Evolutionary conservation across 306 rosid genomes (phyloP).

Genomic region (Vicia sativa): DNA sequence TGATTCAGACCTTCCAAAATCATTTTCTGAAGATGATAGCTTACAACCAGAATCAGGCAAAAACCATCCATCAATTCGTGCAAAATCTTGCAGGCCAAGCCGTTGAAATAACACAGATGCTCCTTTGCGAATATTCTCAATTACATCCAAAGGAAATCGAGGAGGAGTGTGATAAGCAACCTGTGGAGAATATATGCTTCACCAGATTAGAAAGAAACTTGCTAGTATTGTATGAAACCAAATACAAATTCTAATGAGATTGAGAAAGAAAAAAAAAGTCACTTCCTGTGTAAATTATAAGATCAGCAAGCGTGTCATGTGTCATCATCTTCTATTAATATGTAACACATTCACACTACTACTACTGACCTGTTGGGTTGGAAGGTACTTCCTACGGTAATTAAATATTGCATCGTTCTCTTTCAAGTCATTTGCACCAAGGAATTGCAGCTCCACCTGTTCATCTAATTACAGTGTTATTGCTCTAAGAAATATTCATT

Average conservation of each 20-base stretch:
- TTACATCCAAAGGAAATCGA: constrained; percentile 76
- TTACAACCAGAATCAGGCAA: constrained; percentile 61
- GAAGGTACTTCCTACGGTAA: constrained; percentile 93
- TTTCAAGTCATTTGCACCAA: constrained; percentile 58
- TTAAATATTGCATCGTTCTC: constrained; percentile 97
- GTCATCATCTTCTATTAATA: constrained; percentile 5
- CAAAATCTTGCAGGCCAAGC: constrained; percentile 81
- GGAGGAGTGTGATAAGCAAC: constrained; percentile 98
- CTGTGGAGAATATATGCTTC: constrained; percentile 49
- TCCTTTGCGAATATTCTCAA: constrained; percentile 77
- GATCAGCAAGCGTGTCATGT: background rate
- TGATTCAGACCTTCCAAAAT: constrained; percentile 67
- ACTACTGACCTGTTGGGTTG: constrained; percentile 85
- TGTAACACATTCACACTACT: constrained; percentile 12
- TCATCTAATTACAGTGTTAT: constrained; percentile 37
- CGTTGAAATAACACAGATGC: constrained; percentile 72
- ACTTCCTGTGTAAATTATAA: constrained; percentile 5
- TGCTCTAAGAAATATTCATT: constrained; percentile 25
- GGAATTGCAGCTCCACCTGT: constrained; percentile 86
- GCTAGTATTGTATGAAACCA: constrained; percentile 2
- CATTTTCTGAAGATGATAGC: constrained; percentile 50
- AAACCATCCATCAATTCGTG: constrained; percentile 97
- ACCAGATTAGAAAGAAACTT: constrained; percentile 37
- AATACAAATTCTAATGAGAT: background rate
- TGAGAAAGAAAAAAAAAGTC: background rate